phyloP scores from a whole-genome alignment of 805 yeast species.

The Hanseniaspora clermontiae region DNA sequence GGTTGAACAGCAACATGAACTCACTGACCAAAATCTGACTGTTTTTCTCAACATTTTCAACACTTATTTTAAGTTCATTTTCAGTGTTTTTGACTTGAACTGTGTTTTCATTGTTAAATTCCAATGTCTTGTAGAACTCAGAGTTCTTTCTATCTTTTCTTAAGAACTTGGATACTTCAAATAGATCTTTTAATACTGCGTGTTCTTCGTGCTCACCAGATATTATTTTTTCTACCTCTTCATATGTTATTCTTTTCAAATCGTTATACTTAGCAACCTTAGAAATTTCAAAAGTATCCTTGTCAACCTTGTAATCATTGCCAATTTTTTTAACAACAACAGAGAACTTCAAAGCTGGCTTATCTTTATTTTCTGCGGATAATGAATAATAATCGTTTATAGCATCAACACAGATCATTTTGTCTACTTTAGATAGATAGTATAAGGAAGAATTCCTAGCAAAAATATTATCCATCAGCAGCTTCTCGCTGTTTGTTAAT shows the following conservation, averaged over 20 bases:
- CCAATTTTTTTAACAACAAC: neutral
- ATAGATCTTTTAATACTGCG: neutral
- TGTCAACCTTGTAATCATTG: neutral
- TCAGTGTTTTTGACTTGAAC: neutral
- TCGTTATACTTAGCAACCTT: neutral
- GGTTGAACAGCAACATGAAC: constrained; percentile 69
- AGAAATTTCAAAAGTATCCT: neutral
- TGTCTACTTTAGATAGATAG: neutral
- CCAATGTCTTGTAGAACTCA: neutral
- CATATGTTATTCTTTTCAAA: constrained; percentile 3
- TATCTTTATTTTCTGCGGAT: neutral
- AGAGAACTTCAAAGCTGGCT: neutral
- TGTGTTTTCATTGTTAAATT: neutral
- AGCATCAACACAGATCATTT: neutral
- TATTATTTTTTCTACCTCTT: neutral
- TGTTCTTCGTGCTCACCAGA: neutral
- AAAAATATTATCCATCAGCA: neutral
- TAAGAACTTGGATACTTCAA: neutral
- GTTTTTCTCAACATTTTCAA: constrained; percentile 23
- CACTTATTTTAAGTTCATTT: neutral
- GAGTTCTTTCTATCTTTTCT: neutral
- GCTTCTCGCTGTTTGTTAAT: neutral
- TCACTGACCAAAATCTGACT: constrained; percentile 66
- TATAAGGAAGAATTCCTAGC: neutral
- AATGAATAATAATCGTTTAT: neutral